Base-by-base conservation (phyloP, 2,329 filamentous ascomycete genomes). In the Lachnellula arida region DNA sequence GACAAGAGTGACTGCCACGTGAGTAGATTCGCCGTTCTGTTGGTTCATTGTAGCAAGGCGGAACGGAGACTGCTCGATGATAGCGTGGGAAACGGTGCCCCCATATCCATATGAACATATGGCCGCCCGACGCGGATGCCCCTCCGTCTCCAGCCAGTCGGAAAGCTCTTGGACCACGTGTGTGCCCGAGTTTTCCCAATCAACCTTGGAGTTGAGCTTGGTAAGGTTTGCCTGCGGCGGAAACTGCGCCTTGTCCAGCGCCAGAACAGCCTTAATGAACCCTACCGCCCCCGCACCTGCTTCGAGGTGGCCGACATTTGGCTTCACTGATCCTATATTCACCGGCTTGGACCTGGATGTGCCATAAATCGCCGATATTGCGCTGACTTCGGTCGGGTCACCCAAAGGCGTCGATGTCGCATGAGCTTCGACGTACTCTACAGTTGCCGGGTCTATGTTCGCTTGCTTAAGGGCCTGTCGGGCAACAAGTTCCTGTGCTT, bases 21-120 rank as follows among this genome's bases (percentile, higher is more conserved):
- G 12, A 9, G 22, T 23, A 14, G 34, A 40, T 32, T 51, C 14
- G 35, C 8, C n/a, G n/a, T n/a, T n/a, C n/a, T n/a, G 48, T 17
- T 28, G 9, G 35, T n/a, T n/a, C n/a, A 17, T 35, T 37, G 34
- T 17, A 42, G 3, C 22, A 25, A 22, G 22, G 25, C 32, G 37
- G 44, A 23, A 3, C 5, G 42, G 48, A 40, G 57, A 51, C 22
- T 64, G 54, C 55, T 71, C 69, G 35, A 72, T 64, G 15, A 72
- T 52, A 7, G 65, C 68, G 48, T 72, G 70, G 1, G 70, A 70
- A 5, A 72, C 69, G 2, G 69, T 71, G 2, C 70, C 70, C 5
- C 70, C 67, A 40, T 71, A 72, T 5, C 70, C 70, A 49, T 71
- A 71, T 3, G 67, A 70, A 57, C 65, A 67, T 17, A 72, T 61